phyloP scores from a whole-genome alignment of 2,329 filamentous ascomycete genomes.

The Pseudopithomyces maydicus region DNA sequence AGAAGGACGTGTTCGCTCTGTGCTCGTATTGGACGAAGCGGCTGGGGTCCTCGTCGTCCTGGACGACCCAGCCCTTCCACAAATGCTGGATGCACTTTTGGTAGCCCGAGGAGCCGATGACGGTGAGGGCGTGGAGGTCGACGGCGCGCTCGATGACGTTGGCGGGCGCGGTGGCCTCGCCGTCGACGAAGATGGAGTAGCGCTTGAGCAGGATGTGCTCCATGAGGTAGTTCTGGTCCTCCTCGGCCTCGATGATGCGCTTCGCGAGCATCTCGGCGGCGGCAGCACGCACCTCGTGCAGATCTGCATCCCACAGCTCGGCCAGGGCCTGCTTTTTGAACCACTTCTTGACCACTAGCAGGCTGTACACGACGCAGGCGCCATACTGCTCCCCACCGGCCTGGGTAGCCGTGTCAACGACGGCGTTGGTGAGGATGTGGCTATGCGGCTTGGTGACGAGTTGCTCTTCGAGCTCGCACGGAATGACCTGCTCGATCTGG shows the following conservation, averaged over 20 bases:
- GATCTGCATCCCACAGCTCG: constrained; percentile 91
- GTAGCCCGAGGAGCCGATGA: constrained; percentile 92
- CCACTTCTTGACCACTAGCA: constrained; percentile 75
- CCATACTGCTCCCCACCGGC: constrained; percentile 77
- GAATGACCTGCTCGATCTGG: constrained; percentile 85
- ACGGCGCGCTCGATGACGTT: constrained; percentile 95
- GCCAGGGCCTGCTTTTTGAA: constrained; percentile 78
- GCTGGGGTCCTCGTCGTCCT: constrained; percentile 89
- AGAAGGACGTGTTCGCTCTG: constrained; percentile 77
- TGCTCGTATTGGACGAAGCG: constrained; percentile 86
- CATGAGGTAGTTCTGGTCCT: constrained; percentile 77
- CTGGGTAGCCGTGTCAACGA: constrained; percentile 79
- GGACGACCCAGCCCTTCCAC: constrained; percentile 96
- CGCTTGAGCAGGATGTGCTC: constrained; percentile 83
- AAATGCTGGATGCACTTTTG: constrained; percentile 93
- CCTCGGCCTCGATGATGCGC: constrained; percentile 82
- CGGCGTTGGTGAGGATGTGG: constrained; percentile 78
- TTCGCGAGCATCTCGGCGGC: constrained; percentile 95
- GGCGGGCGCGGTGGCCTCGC: constrained; percentile 71
- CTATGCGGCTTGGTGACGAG: constrained; percentile 81
- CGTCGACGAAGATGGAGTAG: constrained; percentile 79
- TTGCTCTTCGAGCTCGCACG: constrained; percentile 83
- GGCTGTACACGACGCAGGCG: constrained; percentile 81
- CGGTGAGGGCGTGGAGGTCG: constrained; percentile 83
- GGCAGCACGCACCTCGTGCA: constrained; percentile 77